Evolutionary conservation across 352 stramenopile genomes (phyloP).

Genomic region (Globisporangium paroecandrum): DNA sequence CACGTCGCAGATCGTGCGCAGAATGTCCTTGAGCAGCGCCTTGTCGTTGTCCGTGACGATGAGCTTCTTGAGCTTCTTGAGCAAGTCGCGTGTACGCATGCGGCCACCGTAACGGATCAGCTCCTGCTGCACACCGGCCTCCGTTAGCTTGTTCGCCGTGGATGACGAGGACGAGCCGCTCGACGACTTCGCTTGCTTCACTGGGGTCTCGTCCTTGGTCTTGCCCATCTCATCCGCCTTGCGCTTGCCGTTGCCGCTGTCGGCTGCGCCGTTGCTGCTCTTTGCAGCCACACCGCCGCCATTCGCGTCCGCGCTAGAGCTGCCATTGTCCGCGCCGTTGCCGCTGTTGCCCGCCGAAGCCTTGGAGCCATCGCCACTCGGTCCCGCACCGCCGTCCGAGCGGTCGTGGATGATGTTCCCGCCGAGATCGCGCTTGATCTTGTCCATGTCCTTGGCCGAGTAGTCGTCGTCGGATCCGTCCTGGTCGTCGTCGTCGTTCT

Average conservation of each 20-base stretch:
- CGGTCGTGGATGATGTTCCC: constrained; percentile 79
- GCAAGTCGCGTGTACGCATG: constrained; percentile 74
- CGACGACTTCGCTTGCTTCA: constrained; percentile 36
- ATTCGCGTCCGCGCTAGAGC: constrained; percentile 15
- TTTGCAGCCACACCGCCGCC: constrained; percentile 5
- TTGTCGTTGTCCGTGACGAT: constrained; percentile 80
- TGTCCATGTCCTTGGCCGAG: constrained; percentile 80
- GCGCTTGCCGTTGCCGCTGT: constrained; percentile 39
- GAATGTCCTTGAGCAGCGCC: constrained; percentile 81
- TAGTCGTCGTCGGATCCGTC: constrained; percentile 61
- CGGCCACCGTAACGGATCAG: constrained; percentile 78
- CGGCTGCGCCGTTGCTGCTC: constrained; percentile 23
- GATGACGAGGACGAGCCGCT: constrained; percentile 26
- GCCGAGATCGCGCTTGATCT: constrained; percentile 71
- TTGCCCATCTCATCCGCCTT: constrained; percentile 36
- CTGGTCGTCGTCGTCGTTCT: constrained; percentile 63
- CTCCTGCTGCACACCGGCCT: constrained; percentile 80
- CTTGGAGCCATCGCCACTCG: constrained; percentile 26
- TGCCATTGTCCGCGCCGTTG: constrained; percentile 17
- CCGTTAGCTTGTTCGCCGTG: constrained; percentile 54
- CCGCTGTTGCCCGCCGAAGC: constrained; percentile 6
- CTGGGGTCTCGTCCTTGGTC: constrained; percentile 43
- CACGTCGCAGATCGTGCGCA: constrained; percentile 85
- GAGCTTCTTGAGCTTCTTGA: constrained; percentile 80
- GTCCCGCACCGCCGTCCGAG: constrained; percentile 21